Percentiles rank a stretch among this genome's conserved stretches.
These are phyloP conservation scores for Fusarium udum DNA, from an alignment of 2,329 filamentous ascomycete genomes.

Conservation along the genomic window DNA sequence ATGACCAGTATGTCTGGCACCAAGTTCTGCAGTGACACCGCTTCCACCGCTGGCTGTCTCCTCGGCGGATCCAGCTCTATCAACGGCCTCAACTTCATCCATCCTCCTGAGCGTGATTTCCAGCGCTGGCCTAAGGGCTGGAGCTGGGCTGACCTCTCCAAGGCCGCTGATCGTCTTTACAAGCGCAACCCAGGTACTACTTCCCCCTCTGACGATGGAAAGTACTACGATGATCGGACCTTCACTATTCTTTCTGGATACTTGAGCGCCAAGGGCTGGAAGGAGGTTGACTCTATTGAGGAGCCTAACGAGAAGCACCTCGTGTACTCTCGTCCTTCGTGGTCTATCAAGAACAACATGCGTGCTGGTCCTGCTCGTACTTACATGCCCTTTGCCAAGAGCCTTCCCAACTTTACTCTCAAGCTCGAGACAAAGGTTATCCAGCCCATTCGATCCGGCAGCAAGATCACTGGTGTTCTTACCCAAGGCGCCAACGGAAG, in stretches of 20 bases:
- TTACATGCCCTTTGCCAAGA: conserved; percentile 70
- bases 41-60: conserved; percentile 40
- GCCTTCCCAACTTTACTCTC: conserved; percentile 71
- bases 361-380: conserved; percentile 75
- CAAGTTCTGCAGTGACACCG: conserved; percentile 42
- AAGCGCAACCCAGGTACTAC: conserved; percentile 66
- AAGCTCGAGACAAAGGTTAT: conserved; percentile 72
- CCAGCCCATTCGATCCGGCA: conserved; percentile 69
- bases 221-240: conserved; percentile 72
- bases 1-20: conserved; percentile 36
- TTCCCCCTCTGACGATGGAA: conserved; percentile 71
- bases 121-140: conserved; percentile 41
- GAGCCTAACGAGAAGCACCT: conserved; percentile 71
- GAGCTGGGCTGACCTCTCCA: conserved; percentile 35
- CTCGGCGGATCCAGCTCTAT: conserved; percentile 42
- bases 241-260: conserved; percentile 69
- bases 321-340: conserved; percentile 71
- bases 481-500: conserved; percentile 63
- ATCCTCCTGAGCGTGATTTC: conserved; percentile 39
- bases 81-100: conserved; percentile 44
- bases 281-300: conserved; percentile 69
- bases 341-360: conserved; percentile 73
- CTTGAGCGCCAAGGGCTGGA: conserved; percentile 69
- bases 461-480: conserved; percentile 71
- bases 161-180: conserved; percentile 39